A percentile compares a stretch with the other conserved stretches of the same genome.
phyloP scores from a whole-genome alignment of 2,329 filamentous ascomycete genomes.

The Lomentospora prolificans region DNA sequence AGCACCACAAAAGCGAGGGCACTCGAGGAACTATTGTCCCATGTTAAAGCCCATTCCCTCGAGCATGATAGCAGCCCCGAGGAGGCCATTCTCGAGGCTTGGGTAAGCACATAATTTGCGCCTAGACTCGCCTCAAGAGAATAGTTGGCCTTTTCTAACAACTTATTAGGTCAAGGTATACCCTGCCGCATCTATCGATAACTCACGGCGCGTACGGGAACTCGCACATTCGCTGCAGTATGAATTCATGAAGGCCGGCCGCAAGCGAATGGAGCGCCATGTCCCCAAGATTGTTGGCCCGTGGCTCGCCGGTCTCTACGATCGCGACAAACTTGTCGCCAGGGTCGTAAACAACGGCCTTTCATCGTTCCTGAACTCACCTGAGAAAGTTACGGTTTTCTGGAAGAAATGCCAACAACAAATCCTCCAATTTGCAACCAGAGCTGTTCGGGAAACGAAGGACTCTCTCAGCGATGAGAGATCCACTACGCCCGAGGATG shows the following conservation, averaged over 20 bases:
- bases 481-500: slow-evolving; percentile 73
- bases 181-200: slow-evolving; percentile 82
- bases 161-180: slow-evolving; percentile 64
- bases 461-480: slow-evolving; percentile 83
- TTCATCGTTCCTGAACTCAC: slow-evolving; percentile 62
- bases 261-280: slow-evolving; percentile 75
- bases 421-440: slow-evolving; percentile 72
- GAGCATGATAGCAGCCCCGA: slow-evolving; percentile 56
- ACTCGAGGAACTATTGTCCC: slow-evolving; percentile 69
- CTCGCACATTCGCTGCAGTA: slow-evolving; percentile 68
- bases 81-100: slow-evolving; percentile 75
- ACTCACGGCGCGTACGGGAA: slow-evolving; percentile 77
- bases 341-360: slow-evolving; percentile 71
- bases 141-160: background rate
- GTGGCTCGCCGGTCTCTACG: slow-evolving; percentile 88
- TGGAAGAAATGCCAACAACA: slow-evolving; percentile 73
- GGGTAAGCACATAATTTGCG: too few species aligned
- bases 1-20: slow-evolving; percentile 85
- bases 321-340: slow-evolving; percentile 68
- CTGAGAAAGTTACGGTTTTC: slow-evolving; percentile 68
- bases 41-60: slow-evolving; percentile 45
- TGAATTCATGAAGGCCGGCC: slow-evolving; percentile 49
- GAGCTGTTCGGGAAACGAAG: slow-evolving; percentile 70
- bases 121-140: too few species aligned
- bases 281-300: slow-evolving; percentile 70